A percentile compares a stretch with the other conserved stretches of the same genome.
These are phyloP conservation scores for Rhizopogon rudus DNA, from an alignment of 768 basidiomycete species.

Conservation along the genomic window DNA sequence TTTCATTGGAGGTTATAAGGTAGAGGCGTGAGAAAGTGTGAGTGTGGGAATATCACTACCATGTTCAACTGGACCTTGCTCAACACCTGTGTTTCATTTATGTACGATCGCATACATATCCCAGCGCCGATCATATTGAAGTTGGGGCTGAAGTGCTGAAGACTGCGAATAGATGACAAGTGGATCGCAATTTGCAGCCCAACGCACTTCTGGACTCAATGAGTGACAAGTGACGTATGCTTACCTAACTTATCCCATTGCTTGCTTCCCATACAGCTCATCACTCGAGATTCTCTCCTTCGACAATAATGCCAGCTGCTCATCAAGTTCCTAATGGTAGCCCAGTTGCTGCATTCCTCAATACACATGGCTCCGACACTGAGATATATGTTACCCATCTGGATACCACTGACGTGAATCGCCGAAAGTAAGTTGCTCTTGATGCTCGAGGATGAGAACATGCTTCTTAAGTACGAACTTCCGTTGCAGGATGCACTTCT, in stretches of 20 bases:
- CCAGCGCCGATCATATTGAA: too few relatives aligned
- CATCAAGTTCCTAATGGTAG: slow-evolving; percentile 21
- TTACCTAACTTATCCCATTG: background rate
- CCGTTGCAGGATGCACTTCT: slow-evolving; percentile 18
- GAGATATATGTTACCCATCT: slow-evolving; percentile 28
- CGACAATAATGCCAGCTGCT: slow-evolving; percentile 17
- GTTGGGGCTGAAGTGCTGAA: too few relatives aligned
- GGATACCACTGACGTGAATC: slow-evolving; percentile 13
- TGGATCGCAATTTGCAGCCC: background rate
- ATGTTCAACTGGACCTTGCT: background rate
- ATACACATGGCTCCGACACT: slow-evolving; percentile 9
- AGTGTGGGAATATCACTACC: background rate
- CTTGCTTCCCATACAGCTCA: background rate
- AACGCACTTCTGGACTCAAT: background rate
- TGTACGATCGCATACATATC: background rate
- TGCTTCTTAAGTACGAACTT: background rate
- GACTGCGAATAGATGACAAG: too few relatives aligned
- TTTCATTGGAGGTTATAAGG: slow-evolving; percentile 1
- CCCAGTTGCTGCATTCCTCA: slow-evolving; percentile 18
- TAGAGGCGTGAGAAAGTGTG: slow-evolving; percentile 11
- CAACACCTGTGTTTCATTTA: background rate
- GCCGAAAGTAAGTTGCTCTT: slow-evolving; percentile 19
- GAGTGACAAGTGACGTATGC: background rate
- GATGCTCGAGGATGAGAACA: background rate
- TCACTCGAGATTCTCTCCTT: background rate